Evolutionary conservation across 2,329 filamentous ascomycete species (phyloP).

Genomic region (Phialophora expanda): DNA sequence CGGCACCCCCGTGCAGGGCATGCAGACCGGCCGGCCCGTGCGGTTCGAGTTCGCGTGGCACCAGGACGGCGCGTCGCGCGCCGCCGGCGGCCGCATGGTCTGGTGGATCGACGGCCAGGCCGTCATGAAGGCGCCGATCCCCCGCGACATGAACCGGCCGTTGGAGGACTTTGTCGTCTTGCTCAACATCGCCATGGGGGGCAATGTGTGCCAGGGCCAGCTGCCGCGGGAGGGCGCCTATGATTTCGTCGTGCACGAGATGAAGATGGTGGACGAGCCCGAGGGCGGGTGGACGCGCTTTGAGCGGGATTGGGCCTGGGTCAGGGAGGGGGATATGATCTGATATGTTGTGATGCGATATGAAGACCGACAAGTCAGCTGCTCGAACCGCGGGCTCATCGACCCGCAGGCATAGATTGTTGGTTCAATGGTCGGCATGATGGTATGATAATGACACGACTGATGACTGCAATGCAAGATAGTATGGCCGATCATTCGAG

Average conservation of each 20-base stretch:
- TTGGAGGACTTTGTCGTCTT: constrained; percentile 37
- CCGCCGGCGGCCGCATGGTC: constrained; percentile 24
- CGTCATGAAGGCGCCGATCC: constrained; percentile 39
- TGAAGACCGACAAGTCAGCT: not conserved
- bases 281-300: constrained; percentile 39
- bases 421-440: not conserved
- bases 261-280: constrained; percentile 35
- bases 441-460: not conserved
- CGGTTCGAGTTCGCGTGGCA: constrained; percentile 39
- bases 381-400: not conserved
- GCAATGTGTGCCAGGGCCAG: constrained; percentile 39
- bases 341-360: too few species aligned
- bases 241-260: constrained; percentile 38
- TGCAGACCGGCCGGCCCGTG: constrained; percentile 33
- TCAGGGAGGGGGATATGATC: constrained; percentile 33
- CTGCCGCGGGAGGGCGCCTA: constrained; percentile 35
- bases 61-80: constrained; percentile 20
- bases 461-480: not conserved
- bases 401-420: not conserved
- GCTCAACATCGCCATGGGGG: constrained; percentile 40
- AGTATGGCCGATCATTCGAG: not conserved
- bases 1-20: constrained; percentile 32
- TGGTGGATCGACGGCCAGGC: constrained; percentile 40
- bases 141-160: constrained; percentile 31
- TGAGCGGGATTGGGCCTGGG: constrained; percentile 33